Base-by-base conservation (phyloP, 1,284 basidiomycete species). In the Boletus sp. region DNA sequence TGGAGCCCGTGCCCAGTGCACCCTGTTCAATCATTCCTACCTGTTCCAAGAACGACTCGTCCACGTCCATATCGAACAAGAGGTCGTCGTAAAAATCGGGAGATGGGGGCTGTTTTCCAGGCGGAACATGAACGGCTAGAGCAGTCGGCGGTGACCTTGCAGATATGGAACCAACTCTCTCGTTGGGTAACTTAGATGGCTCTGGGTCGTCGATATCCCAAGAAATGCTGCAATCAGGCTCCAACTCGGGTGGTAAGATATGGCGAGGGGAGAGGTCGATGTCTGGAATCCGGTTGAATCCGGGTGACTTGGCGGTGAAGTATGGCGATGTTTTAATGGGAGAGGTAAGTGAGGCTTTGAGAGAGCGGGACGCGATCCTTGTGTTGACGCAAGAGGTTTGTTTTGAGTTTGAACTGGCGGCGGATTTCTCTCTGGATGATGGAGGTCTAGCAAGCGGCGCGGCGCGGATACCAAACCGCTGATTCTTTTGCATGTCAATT, bases 41-140 rank as follows among this genome's bases (percentile, higher is more conserved):
- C 48, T 66, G 66, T 41, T 64, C 64, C 22, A 68, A 44, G 35
- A 67, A 59, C 5, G 51, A 51, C n/a, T 62, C 59, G 13, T 61
- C 52, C 8, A 68, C 39, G 8, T 60, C 59, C 51, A 55, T 51
- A 37, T 68, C 66, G 10, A 68, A 60, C 26, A 51, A 54, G 44
- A 67, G 46, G n/a, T 62, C 50, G 29, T 66, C 65, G 20, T 41
- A 66, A 22, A 49, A 27, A 17, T 62, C 53, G 5, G 58, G 53
- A 32, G 64, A 57, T 8, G 36, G 14, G 1, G 43, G 14, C 6
- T 27, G 39, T 35, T 47, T 55, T 34, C 22, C 20, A 27, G 22
- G 13, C 2, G 27, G 37, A 30, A 41, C 33, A 10, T 16, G 42
- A 30, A 46, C 51, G 16, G 25, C 29, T 12, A 35, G 16, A 32